phyloP scores from a whole-genome alignment of 495 filamentous ascomycete species.

The Clavariopsis aquatica region DNA sequence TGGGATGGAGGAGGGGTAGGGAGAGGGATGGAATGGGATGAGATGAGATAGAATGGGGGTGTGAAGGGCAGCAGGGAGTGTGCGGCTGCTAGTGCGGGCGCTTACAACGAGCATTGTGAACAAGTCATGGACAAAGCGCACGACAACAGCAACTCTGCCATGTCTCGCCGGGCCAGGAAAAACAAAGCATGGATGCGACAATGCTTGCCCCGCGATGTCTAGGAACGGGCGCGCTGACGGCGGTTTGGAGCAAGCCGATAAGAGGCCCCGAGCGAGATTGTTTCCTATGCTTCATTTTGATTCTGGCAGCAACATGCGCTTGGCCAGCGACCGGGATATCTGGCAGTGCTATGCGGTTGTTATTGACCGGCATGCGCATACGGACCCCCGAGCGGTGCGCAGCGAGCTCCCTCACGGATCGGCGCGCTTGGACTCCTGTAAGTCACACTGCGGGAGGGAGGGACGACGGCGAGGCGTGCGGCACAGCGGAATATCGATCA shows the following conservation, averaged over 20 bases:
- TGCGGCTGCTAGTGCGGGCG: conserved; percentile 27
- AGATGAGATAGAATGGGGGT: background rate
- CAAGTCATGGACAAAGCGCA: conserved; percentile 4
- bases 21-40: background rate
- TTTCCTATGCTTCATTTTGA: conserved; percentile 29
- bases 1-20: conserved; percentile 19
- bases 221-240: background rate
- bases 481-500: conserved; percentile 4
- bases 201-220: background rate
- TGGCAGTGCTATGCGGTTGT: conserved; percentile 24
- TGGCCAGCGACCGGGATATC: conserved; percentile 17
- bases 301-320: background rate
- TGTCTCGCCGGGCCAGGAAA: conserved; percentile 13
- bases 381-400: background rate
- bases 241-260: conserved; percentile 8
- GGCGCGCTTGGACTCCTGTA: conserved; percentile 33
- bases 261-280: conserved; percentile 14
- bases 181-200: conserved; percentile 9
- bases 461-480: conserved; percentile 6
- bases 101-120: conserved; percentile 20
- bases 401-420: conserved; percentile 28
- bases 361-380: conserved; percentile 25
- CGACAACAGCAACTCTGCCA: conserved; percentile 1
- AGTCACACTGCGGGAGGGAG: conserved; percentile 30
- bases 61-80: conserved; percentile 32